Evolutionary conservation across 1,284 basidiomycete species (phyloP), one percentile per base, ranked within the genome.

Genomic region (Pascua guehoae): DNA sequence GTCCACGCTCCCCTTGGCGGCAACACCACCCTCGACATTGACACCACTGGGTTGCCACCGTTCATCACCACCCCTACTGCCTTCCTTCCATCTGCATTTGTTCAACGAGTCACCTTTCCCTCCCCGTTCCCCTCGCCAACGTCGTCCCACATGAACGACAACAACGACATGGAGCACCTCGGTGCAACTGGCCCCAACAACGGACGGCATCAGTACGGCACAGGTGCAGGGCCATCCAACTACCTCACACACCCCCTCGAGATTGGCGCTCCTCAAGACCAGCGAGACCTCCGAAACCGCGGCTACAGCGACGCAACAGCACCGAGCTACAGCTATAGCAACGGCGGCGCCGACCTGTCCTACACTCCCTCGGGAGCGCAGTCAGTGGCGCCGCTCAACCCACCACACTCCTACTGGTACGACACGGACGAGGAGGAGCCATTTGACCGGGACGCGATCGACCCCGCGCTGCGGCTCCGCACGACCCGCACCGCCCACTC

Each of bases 401-500:
- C 41, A 1, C 8, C 51, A 14, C 41, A 4, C 40, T 11, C 24
- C 41, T 45, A 50, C 39, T 58, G 60, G 41, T 44, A 56, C 17
- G 57, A 66, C 14, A 49, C 48, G 12, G 61, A 66, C 14, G 64
- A 66, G 1, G 61, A 67, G 14, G 71, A 73, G 39, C 51, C 61
- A 45, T 72, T 71, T 47, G 74, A 74, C 56, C 64, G 69, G 10
- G 53, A 63, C 45, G 80, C 79, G 53, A 87, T 93, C 66, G 91
- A 94, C 80, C 88, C 89, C 14, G 86, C 91, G 67, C 82, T 92
- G 9, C 86, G 89, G 39, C 81, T 96, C 53, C 84, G 90, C 54
- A 93, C 91, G 0, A 89, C 91, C 17, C 85, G 87, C 64, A 95
- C 92, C 1, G 91, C 92, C 2, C 86, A 88, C 12, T 90, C 88